Conservation (phyloP, 352 stramenopile genomes). For the Phytophthora fragariaefolia region DNA sequence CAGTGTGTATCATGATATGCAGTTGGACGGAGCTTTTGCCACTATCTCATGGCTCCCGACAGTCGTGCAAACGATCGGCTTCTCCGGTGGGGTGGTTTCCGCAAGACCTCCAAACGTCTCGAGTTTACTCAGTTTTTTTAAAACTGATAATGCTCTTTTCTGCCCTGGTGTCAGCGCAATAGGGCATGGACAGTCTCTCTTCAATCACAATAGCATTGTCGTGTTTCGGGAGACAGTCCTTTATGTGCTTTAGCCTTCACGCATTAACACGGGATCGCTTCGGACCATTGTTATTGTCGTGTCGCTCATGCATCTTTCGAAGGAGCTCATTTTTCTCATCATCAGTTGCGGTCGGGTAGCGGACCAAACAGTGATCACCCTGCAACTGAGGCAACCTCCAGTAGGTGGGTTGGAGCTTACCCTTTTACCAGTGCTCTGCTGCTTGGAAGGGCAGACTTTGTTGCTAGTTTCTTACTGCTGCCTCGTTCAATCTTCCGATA, state of each 20-base stretch:
- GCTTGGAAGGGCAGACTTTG: too few relatives aligned
- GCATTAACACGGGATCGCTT: background rate
- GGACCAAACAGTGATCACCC: conserved; percentile 14
- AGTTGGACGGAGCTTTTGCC: background rate
- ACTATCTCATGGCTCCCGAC: conserved; percentile 9
- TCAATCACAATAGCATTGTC: conserved; percentile 18
- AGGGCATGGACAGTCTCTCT: conserved; percentile 20
- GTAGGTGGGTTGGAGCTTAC: too few relatives aligned
- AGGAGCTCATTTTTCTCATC: conserved; percentile 24
- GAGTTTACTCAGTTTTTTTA: conserved; percentile 10
- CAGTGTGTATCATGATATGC: conserved; percentile 10
- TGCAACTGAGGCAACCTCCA: conserved; percentile 15
- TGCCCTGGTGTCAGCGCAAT: conserved; percentile 20
- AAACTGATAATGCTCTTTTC: conserved; percentile 25
- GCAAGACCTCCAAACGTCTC: conserved; percentile 11
- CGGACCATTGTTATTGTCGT: conserved; percentile 4
- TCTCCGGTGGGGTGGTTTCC: conserved; percentile 7
- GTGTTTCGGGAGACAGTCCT: conserved; percentile 18
- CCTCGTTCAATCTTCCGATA: too few relatives aligned
- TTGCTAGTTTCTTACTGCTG: too few relatives aligned
- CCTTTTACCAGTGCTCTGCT: background rate
- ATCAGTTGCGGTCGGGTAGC: background rate
- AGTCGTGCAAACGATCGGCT: conserved; percentile 4
- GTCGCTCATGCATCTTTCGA: conserved; percentile 1
- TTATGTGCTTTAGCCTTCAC: conserved; percentile 26